These are phyloP conservation scores for Huntiella decipiens DNA, from an alignment of 2,329 filamentous ascomycete genomes.

Conservation along the genomic window DNA sequence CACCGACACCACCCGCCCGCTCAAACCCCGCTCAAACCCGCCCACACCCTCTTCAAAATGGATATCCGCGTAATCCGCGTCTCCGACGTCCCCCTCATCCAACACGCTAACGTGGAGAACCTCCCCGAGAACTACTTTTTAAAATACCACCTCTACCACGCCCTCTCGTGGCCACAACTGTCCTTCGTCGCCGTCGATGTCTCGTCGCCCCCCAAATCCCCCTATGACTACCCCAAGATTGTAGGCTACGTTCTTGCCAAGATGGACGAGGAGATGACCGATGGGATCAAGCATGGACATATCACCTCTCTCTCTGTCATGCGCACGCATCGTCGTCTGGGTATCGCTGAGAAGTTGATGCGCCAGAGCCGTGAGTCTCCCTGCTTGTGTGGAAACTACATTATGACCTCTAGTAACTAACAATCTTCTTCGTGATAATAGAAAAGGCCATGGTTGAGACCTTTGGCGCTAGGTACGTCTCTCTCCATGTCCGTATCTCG, in stretches of 20 bases:
- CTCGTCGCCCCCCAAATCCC: slow-evolving; percentile 54
- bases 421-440: slow-evolving; percentile 18
- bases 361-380: slow-evolving; percentile 63
- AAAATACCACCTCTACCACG: slow-evolving; percentile 99
- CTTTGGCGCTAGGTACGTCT: slow-evolving; percentile 80
- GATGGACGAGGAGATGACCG: slow-evolving; percentile 94
- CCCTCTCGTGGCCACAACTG: slow-evolving; percentile 91
- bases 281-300: slow-evolving; percentile 84
- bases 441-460: slow-evolving; percentile 95
- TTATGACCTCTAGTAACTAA: background rate
- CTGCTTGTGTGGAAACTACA: background rate
- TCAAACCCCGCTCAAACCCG: background rate
- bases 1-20: background rate
- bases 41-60: slow-evolving; percentile 29
- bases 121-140: slow-evolving; percentile 99
- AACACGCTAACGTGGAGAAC: slow-evolving; percentile 97
- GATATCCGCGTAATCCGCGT: slow-evolving; percentile 76
- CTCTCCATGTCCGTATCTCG: slow-evolving; percentile 83
- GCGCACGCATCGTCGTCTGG: slow-evolving; percentile 78
- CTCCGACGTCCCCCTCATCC: slow-evolving; percentile 75
- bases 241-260: slow-evolving; percentile 98
- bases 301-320: slow-evolving; percentile 92
- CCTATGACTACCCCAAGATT: slow-evolving; percentile 86
- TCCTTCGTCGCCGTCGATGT: slow-evolving; percentile 92
- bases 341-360: slow-evolving; percentile 95